Evolutionary conservation across 805 yeast genomes (phyloP), one percentile per base, ranked within the genome.

Genomic region (Candida dajiaensis): DNA sequence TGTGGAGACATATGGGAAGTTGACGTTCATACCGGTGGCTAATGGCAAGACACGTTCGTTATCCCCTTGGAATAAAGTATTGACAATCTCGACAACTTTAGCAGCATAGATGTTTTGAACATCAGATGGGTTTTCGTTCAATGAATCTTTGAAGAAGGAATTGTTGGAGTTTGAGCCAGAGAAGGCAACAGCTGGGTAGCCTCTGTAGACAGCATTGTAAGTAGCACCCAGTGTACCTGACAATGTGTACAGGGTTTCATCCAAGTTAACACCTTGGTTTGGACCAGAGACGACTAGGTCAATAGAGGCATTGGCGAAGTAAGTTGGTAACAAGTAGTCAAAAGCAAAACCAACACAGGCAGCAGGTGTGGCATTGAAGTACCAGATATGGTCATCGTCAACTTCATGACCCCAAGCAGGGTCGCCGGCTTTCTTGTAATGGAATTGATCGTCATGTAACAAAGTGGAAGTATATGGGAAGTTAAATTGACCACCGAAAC

Each of bases 351-450:
- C 69, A 39, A 75, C 76, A 58, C 72, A 72, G 13, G 77, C 68
- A 40, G 79, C 76, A 48, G 81, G 81, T 16, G 80, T 73, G 50
- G 78, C 80, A 53, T 75, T 73, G 66, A 76, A 74, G 60, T 76
- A 76, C 80, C 81, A 76, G 51, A 72, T 61, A 49, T 72, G 67
- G 44, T 54, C 48, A 55, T 73, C 75, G 41, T 43, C 42, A 12
- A 40, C 62, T 51, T 77, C 81, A 49, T 73, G 74, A 41, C 79
- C 81, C 81, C 81, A 78, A 22, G 79, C 69, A 50, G 80, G 78
- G 22, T 69, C 67, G 35, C 81, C 83, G 1, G 58, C 62, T 49
- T 68, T 67, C 49, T 70, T 73, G 59, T 74, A 75, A 33, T 57
- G 59, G 53, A 77, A 78, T 48, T 71, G 75, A 44, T 76, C 81